These are phyloP conservation scores for Panicum miliaceum DNA, from an alignment of 176 grass and related monocot species.

Conservation along the genomic window DNA sequence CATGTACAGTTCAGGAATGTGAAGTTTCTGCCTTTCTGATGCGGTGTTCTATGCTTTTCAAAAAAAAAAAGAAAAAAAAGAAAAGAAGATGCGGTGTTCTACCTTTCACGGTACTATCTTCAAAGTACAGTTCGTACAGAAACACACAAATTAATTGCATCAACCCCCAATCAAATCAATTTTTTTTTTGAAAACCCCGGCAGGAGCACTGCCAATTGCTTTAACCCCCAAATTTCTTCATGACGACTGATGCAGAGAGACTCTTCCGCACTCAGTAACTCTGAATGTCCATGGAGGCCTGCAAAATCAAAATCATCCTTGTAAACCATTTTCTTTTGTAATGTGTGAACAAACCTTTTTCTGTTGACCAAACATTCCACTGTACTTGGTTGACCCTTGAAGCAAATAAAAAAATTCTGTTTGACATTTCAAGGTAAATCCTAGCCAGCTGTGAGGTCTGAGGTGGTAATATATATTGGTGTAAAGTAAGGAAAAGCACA, in stretches of 20 bases:
- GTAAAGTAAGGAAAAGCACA: not conserved
- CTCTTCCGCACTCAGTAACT: not conserved
- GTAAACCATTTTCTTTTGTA: not conserved
- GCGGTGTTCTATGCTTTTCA: not conserved
- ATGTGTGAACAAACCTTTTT: not conserved
- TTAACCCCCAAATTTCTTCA: not conserved
- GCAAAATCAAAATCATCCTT: not conserved
- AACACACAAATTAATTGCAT: not conserved
- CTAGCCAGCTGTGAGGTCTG: not conserved
- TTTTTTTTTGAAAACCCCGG: too few relatives aligned
- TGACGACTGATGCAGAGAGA: not conserved
- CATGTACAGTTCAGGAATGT: constrained; percentile 1
- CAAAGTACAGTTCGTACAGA: not conserved
- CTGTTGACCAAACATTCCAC: not conserved
- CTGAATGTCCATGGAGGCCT: not conserved
- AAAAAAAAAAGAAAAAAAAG: too few relatives aligned
- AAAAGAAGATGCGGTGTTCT: not conserved
- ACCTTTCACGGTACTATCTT: not conserved
- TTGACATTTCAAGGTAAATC: not conserved
- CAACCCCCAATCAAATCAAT: not conserved
- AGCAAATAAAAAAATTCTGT: not conserved
- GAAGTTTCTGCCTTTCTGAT: not conserved
- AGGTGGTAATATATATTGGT: not conserved
- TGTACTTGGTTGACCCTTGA: not conserved
- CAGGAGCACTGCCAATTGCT: too few relatives aligned